Evolutionary conservation across 202 grass and related monocot genomes (phyloP).

Genomic region (Tripidium arundinaceum): DNA sequence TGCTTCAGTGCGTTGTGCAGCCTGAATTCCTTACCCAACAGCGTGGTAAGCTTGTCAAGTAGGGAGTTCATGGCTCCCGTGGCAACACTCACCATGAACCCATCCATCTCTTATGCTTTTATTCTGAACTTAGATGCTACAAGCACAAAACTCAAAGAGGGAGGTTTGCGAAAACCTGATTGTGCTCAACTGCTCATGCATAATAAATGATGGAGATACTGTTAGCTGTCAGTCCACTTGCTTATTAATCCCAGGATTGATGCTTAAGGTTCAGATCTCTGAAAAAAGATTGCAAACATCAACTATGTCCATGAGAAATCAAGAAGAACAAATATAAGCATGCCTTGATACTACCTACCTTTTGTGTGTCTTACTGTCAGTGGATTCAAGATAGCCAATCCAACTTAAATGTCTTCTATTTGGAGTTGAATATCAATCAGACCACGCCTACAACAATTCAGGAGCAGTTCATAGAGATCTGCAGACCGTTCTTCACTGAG

Average conservation of each 20-base stretch:
- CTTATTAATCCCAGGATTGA: background rate
- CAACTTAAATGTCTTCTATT: background rate
- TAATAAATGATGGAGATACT: background rate
- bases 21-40: conserved; percentile 8
- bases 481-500: background rate
- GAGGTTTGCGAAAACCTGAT: background rate
- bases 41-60: conserved; percentile 2
- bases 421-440: background rate
- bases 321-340: too few relatives aligned
- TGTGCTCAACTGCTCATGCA: background rate
- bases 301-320: too few relatives aligned
- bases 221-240: background rate
- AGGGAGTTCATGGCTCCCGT: conserved; percentile 13
- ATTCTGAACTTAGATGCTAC: too few relatives aligned
- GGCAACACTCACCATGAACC: conserved; percentile 5
- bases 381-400: background rate
- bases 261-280: background rate
- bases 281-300: too few relatives aligned
- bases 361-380: background rate
- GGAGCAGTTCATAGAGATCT: background rate
- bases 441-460: too few relatives aligned
- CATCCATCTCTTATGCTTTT: too few relatives aligned
- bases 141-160: background rate
- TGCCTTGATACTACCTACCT: background rate
- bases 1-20: background rate